Evolutionary conservation across 2,329 filamentous ascomycete species (phyloP), one percentile per base, ranked within the genome.

Genomic region (Colletotrichum plurivorum): DNA sequence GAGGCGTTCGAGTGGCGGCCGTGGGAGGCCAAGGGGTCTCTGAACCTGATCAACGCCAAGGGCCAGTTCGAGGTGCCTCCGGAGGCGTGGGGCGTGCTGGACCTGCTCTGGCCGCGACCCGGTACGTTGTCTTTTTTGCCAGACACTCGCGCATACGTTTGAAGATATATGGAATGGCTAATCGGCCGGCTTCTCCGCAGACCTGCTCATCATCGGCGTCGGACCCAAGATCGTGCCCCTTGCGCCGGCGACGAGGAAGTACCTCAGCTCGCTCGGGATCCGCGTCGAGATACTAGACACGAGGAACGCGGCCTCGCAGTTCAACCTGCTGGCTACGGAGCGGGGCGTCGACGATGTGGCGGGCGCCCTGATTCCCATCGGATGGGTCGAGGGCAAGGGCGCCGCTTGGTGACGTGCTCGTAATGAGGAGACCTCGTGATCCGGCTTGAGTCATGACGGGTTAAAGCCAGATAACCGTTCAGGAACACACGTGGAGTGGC

Each of bases 321-420:
- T 96, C 80, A 99, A 99, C 78, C 79, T 99, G 75, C 83, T 99
- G 63, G 95, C 94, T n/a, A 98, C 94, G 18, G 96, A 99, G 83
- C 86, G 96, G 59, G 95, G 96, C 1, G 90, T 96, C 6, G 87
- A 90, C 20, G 92, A 95, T 75, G 90, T 98, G 71, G 95, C 94
- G 31, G 95, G 94, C 2, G 95, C 94, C 10, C 78, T 99, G 80
- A 89, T 98, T 79, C 95, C 95, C 0, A 87, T 96, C 61, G 94
- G 94, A 2, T 97, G 94, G 93, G 89, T 85, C 74, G 92, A 93
- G 67, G 86, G 86, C 2, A 72, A 82, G 27, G 85, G 85, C 2
- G 84, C 83, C 56, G 52, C 49, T 15, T 70, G 58, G 67, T 69
- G 58, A 68, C 27, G 27, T 58, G 64, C 20, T 55, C 51, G 25